Base-by-base conservation (phyloP, 495 filamentous ascomycete species). In the Cudoniella acicularis region DNA sequence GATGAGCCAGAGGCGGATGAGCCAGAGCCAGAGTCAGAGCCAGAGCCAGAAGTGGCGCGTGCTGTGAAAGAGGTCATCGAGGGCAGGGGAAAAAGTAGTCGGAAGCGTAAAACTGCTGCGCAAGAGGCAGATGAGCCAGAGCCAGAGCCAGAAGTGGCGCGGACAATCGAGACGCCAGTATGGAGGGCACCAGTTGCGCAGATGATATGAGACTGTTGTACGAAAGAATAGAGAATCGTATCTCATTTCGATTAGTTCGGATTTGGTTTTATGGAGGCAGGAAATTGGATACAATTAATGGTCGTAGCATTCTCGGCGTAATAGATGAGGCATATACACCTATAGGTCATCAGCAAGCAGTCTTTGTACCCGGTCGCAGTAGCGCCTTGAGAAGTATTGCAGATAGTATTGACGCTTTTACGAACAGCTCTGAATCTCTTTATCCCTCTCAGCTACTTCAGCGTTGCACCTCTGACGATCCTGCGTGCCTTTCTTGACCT, bases 401-500 rank as follows among this genome's bases (percentile, higher is more conserved):
- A 36, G 30, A 36, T 36, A 13, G 13, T 36, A 36, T 36, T 13
- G 13, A 13, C 30, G 30, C 30, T 13, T 13, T 36, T 36, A 36
- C 13, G 13, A 36, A 36, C 13, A 36, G 4, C 30, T 13, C 6
- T 13, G 30, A 36, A 36, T 36, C 48, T 27, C 20, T 30, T 27
- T 25, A 55, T 30, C 41, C 53, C 23, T 45, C 17, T 20, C n/a
- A 23, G 13, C 26, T 20, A 60, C 49, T 22, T 6, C 4, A 54
- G 30, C 50, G 60, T 60, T 64, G 6, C 60, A 40, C 26, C 56
- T 60, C 16, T 20, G 17, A 2, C 36, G 47, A 61, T 68, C 66
- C 56, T 58, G 10, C 23, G 64, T 66, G 36, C 60, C 64, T 59
- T 66, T 64, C 54, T 60, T 63, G 30, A 27, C 48, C 54, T 63